Percentiles rank a stretch among this genome's conserved stretches.
These are phyloP conservation scores for Tetrapisispora fleetii DNA, from an alignment of 805 yeast species.

Conservation along the genomic window DNA sequence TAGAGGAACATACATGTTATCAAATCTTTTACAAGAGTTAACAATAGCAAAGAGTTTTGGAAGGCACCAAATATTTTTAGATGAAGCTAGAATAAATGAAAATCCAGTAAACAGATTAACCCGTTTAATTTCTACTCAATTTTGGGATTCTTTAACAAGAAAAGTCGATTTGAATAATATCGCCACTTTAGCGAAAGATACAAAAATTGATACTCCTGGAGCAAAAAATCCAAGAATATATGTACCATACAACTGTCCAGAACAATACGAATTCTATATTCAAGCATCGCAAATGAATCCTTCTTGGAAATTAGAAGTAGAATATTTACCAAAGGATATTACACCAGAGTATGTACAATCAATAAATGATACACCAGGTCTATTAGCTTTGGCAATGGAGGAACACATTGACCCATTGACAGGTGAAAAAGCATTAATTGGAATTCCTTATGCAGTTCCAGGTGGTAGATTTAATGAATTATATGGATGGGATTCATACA, in stretches of 20 bases:
- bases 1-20: slow-evolving; percentile 82
- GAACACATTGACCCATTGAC: slow-evolving; percentile 40
- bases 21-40: slow-evolving; percentile 78
- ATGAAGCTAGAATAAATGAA: slow-evolving; percentile 75
- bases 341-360: slow-evolving; percentile 72
- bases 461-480: slow-evolving; percentile 96
- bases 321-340: slow-evolving; percentile 61
- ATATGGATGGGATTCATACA: slow-evolving; percentile 97
- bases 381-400: slow-evolving; percentile 69
- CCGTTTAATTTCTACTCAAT: slow-evolving; percentile 62
- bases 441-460: slow-evolving; percentile 87
- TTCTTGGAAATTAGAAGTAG: slow-evolving; percentile 57
- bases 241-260: slow-evolving; percentile 57
- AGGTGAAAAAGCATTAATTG: slow-evolving; percentile 42
- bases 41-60: slow-evolving; percentile 80
- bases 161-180: slow-evolving; percentile 53
- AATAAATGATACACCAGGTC: slow-evolving; percentile 74
- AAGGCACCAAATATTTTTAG: slow-evolving; percentile 64
- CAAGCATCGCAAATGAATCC: slow-evolving; percentile 47
- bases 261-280: slow-evolving; percentile 61
- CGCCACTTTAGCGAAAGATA: slow-evolving; percentile 62
- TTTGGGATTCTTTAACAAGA: slow-evolving; percentile 76
- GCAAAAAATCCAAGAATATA: slow-evolving; percentile 66
- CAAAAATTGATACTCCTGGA: slow-evolving; percentile 58
- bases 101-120: slow-evolving; percentile 74